Evolutionary conservation across 495 filamentous ascomycete genomes (phyloP).

Genomic region (Talaromyces thailandensis): DNA sequence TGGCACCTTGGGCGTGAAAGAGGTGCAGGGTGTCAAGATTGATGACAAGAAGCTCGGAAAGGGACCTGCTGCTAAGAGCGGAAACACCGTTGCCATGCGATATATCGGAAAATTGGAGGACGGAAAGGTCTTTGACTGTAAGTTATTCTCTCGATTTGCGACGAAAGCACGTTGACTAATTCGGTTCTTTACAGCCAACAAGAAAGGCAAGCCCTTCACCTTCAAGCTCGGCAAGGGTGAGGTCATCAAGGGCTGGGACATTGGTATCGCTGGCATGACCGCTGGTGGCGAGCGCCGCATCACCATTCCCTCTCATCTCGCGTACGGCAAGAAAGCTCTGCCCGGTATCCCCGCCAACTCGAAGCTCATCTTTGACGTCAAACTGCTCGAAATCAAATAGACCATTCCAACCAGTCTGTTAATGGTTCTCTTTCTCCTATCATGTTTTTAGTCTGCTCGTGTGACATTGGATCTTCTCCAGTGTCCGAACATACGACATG

Average conservation of each 20-base stretch:
- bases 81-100: constrained; percentile 80
- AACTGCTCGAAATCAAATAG: constrained; percentile 64
- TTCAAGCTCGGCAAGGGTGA: constrained; percentile 91
- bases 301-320: constrained; percentile 73
- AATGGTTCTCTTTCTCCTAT: constrained; percentile 11
- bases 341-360: constrained; percentile 86
- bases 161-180: background rate
- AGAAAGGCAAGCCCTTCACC: constrained; percentile 91
- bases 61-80: constrained; percentile 73
- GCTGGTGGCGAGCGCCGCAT: constrained; percentile 89
- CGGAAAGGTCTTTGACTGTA: constrained; percentile 89
- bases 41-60: constrained; percentile 90
- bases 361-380: constrained; percentile 86
- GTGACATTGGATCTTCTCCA: constrained; percentile 10
- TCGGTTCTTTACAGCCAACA: constrained; percentile 56
- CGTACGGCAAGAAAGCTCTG: constrained; percentile 72
- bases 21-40: constrained; percentile 77
- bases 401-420: background rate
- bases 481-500: constrained; percentile 4
- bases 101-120: constrained; percentile 95
- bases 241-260: constrained; percentile 98
- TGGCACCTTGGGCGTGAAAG: constrained; percentile 58
- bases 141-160: constrained; percentile 21
- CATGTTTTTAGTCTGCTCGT: background rate
- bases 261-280: constrained; percentile 85